Evolutionary conservation across 78 protist species (phyloP), one percentile per base, ranked within the genome.

Genomic region (Cavenderia fasciculata): DNA sequence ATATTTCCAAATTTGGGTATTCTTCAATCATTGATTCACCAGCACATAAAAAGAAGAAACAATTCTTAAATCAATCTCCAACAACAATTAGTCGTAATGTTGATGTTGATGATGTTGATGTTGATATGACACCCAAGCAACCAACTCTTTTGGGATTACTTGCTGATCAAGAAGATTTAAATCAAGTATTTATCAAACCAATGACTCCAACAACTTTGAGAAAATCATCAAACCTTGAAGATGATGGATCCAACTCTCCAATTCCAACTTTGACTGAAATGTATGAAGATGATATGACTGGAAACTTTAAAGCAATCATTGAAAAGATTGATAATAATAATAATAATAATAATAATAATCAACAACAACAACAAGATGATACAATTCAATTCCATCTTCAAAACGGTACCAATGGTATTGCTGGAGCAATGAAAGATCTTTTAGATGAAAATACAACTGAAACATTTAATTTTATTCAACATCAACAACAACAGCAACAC

Each of bases 201-300:
- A 34, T 49, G 57, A 31, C 61, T 21, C 41, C 78, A 2, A 71
- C 44, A 38, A 43, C 23, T 38, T 33, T 56, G 6, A 38, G 5
- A 10, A 7, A 6, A 41, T 8, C 74, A 21, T 38, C 29, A 4
- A 29, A 31, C 31, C 8, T 43, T 7, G 8, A 6, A 3, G 16
- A 31, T 34, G 47, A 25, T 34, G 25, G 31, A 6, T 38, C 73
- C 10, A 27, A 31, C 25, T 66, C 90, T n/a, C 76, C 76, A 5
- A n/a, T 69, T 7, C 90, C 90, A 52, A 52, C 65, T 27, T 69
- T 68, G 34, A 59, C 59, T 1, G 57, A 78, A n/a, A 12, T 82
- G 25, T 63, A 82, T 4, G 88, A 78, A 40, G 88, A 66, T 2
- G 76, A 68, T 21, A 21, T 82, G 59, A 82, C 90, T 69, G 90